Evolutionary conservation across 208 protist genomes (phyloP).

Genomic region (Herpetomonas tarakana): DNA sequence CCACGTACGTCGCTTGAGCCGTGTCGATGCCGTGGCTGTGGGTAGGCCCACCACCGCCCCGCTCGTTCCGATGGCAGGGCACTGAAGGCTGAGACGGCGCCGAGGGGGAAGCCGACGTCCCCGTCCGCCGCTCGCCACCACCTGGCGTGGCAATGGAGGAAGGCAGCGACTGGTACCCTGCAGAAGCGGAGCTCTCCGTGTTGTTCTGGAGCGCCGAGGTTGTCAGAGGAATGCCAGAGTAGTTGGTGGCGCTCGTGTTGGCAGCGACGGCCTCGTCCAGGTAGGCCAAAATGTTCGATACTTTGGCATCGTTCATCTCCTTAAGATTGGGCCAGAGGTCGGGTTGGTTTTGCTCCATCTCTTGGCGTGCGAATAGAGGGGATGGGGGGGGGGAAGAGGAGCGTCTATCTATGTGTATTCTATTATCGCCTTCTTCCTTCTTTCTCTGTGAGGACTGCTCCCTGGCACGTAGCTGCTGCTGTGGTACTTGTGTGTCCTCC

Average conservation of each 20-base stretch:
- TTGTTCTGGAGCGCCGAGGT: slow-evolving; percentile 28
- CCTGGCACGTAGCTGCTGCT: no score
- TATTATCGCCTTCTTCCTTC: no score
- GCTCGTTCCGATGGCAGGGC: not conserved
- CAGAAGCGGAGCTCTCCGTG: slow-evolving; percentile 13
- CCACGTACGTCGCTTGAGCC: slow-evolving; percentile 60
- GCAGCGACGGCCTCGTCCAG: slow-evolving; percentile 43
- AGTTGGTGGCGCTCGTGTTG: not conserved
- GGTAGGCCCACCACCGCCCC: slow-evolving; percentile 3
- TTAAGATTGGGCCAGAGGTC: slow-evolving; percentile 77
- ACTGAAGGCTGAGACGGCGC: not conserved
- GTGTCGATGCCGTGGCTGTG: slow-evolving; percentile 27
- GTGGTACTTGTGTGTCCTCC: no score
- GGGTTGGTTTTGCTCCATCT: slow-evolving; percentile 1
- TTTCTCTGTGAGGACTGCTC: no score
- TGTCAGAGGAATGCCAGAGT: slow-evolving; percentile 22
- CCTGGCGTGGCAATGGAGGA: not conserved
- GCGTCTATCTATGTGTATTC: no score
- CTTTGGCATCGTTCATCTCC: slow-evolving; percentile 87
- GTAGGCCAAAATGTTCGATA: slow-evolving; percentile 83
- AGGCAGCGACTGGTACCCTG: not conserved
- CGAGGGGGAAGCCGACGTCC: not conserved
- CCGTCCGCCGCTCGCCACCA: not conserved
- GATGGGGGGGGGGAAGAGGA: no score
- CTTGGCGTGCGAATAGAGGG: no score